A percentile compares a stretch with the other conserved stretches of the same genome.
Evolutionary conservation across 192 early-diverging fungal genomes (phyloP).

Genomic region (Allomyces javanicus): DNA sequence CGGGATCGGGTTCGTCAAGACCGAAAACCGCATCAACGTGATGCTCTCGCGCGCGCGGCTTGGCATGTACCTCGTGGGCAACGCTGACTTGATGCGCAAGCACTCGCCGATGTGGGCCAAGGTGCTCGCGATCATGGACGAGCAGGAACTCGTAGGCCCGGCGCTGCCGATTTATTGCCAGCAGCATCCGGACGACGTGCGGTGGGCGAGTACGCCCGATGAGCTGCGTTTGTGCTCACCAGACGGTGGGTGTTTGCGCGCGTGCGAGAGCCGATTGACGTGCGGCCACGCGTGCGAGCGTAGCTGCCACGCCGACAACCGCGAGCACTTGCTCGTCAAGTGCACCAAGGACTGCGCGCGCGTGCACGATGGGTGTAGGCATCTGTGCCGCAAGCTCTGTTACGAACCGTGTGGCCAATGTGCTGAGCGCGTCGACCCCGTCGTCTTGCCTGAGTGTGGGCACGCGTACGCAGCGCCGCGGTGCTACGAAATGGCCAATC

Average conservation of each 20-base stretch:
- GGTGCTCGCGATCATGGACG: conserved; percentile 6
- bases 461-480: conserved; percentile 2
- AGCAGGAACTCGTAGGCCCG: conserved; percentile 7
- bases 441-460: conserved; percentile 8
- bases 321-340: conserved; percentile 7
- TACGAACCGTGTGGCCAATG: conserved; percentile 11
- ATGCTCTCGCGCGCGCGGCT: conserved; percentile 16
- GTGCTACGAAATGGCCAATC: conserved; percentile 4
- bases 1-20: conserved; percentile 14
- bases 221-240: conserved; percentile 7
- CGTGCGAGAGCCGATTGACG: conserved; percentile 8
- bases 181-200: conserved; percentile 9
- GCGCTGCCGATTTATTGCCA: conserved; percentile 10
- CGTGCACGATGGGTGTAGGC: conserved; percentile 7
- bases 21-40: conserved; percentile 16
- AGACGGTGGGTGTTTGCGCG: conserved; percentile 14
- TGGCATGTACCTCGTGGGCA: conserved; percentile 19
- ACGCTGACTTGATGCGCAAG: conserved; percentile 3
- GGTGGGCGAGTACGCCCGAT: neutral
- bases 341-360: conserved; percentile 11
- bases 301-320: conserved; percentile 15
- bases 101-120: conserved; percentile 11
- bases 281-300: conserved; percentile 17
- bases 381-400: conserved; percentile 11
- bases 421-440: neutral